These are phyloP conservation scores for Fusarium sp. DNA, from an alignment of 2,329 filamentous ascomycete genomes.

Conservation along the genomic window DNA sequence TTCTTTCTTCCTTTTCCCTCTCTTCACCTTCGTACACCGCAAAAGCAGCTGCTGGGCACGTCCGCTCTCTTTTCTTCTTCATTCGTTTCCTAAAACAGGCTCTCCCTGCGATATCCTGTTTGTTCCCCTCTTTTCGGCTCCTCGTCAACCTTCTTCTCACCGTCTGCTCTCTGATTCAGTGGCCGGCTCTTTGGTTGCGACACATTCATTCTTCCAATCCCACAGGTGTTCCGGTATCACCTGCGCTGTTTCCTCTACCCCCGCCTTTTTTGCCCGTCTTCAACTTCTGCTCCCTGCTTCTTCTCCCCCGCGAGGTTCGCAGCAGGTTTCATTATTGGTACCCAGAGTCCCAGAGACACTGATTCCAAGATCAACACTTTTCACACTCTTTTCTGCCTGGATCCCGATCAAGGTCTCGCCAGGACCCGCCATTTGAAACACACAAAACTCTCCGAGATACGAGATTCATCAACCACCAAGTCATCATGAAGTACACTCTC, in stretches of 20 bases:
- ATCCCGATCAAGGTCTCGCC: background rate
- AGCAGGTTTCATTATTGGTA: slow-evolving; percentile 36
- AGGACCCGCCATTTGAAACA: slow-evolving; percentile 3
- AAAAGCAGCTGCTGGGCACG: slow-evolving; percentile 49
- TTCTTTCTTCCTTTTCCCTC: slow-evolving; percentile 16
- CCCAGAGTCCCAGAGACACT: slow-evolving; percentile 41
- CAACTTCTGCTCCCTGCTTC: slow-evolving; percentile 26
- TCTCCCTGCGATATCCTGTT: slow-evolving; percentile 40
- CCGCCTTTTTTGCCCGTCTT: slow-evolving; percentile 14
- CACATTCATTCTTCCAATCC: slow-evolving; percentile 42
- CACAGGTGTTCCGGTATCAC: slow-evolving; percentile 53
- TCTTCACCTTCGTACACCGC: slow-evolving; percentile 27
- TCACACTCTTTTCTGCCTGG: slow-evolving; percentile 15
- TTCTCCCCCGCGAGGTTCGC: slow-evolving; percentile 16
- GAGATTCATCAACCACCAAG: background rate
- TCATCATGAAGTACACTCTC: slow-evolving; percentile 52
- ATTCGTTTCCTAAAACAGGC: slow-evolving; percentile 38
- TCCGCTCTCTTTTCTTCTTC: slow-evolving; percentile 45
- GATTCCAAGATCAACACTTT: slow-evolving; percentile 20
- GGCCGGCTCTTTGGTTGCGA: slow-evolving; percentile 25
- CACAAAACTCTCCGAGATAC: slow-evolving; percentile 14
- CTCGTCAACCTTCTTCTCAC: slow-evolving; percentile 35
- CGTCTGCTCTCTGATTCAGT: slow-evolving; percentile 35
- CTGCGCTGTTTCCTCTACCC: slow-evolving; percentile 25
- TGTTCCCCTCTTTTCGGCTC: slow-evolving; percentile 47